Evolutionary conservation across 768 basidiomycete genomes (phyloP), one percentile per base, ranked within the genome.

Genomic region (Candolleomyces aberdarensis): DNA sequence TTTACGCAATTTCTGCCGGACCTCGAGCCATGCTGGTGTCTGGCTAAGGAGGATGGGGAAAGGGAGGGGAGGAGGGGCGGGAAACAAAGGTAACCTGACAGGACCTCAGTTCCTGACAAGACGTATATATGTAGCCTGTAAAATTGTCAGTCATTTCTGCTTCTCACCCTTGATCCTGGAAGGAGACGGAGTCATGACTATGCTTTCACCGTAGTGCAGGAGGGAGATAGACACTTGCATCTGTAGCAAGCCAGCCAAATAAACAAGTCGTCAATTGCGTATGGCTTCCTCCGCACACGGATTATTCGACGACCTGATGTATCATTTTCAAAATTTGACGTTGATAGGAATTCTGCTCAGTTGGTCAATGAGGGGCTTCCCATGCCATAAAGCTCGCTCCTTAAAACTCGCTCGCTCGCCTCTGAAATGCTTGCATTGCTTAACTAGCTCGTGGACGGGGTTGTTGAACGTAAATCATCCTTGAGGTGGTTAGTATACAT

Each of bases 1-100:
- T 74, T 56, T 61, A 78, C 73, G 73, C 76, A 48, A 76, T 66
- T 62, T 76, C 71, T 46, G 75, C 76, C 11, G 72, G 73, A 26
- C 63, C 64, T 57, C 60, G 63, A 64, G 67, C 67, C 26, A 52
- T 55, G 56, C 17, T 31, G 54, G 39, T 31, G 36, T 41, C n/a
- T n/a, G 51, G 40, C 14, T 13, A 15, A 31, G 29, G 19, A 15
- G 4, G 46, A 51, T 48, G 60, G 46, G 22, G 54, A 46, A 44
- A 49, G 51, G 39, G 51, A 32, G 48, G 55, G 50, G 17, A 19
- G 39, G n/a, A 50, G n/a, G 57, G 44, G 49, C 29, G 20, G 31
- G 52, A 31, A 10, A 31, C 1, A n/a, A 15, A 54, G 26, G 32
- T 32, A 3, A 17, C 20, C 17, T 26, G 32, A 54, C 32, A 15